These are phyloP conservation scores for Pseudomassariella vexata DNA, from an alignment of 2,329 filamentous ascomycete genomes.

Conservation along the genomic window DNA sequence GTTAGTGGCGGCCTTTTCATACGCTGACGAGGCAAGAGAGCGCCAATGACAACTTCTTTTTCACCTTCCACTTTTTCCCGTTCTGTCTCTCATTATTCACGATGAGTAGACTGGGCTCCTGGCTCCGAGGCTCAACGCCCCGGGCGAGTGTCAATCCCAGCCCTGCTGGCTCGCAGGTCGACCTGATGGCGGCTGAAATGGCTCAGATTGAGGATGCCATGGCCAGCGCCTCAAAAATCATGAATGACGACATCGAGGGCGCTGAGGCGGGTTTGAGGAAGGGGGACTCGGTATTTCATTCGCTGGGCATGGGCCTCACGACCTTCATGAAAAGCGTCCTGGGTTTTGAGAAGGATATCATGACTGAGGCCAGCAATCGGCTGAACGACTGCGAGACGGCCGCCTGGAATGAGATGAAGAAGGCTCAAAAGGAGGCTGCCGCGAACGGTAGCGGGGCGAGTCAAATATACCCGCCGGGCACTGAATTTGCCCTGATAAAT, in stretches of 20 bases:
- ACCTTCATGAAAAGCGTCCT: constrained; percentile 81
- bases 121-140: constrained; percentile 40
- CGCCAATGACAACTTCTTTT: too few relatives aligned
- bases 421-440: constrained; percentile 59
- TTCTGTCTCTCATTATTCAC: background rate
- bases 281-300: constrained; percentile 80
- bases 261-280: constrained; percentile 69
- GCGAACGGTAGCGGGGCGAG: constrained; percentile 22
- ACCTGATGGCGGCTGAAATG: constrained; percentile 37
- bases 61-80: background rate
- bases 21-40: too few relatives aligned
- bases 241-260: constrained; percentile 84
- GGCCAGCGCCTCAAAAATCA: constrained; percentile 63
- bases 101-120: constrained; percentile 45
- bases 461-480: constrained; percentile 70
- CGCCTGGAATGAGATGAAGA: constrained; percentile 70
- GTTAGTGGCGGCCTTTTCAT: too few relatives aligned
- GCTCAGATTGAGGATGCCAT: constrained; percentile 55
- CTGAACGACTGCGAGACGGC: constrained; percentile 71
- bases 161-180: constrained; percentile 23
- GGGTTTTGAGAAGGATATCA: constrained; percentile 86
- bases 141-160: constrained; percentile 26
- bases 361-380: constrained; percentile 71
- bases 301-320: constrained; percentile 74
- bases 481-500: constrained; percentile 79